Base-by-base conservation (phyloP, 495 filamentous ascomycete genomes). In the Podospora appendiculata region DNA sequence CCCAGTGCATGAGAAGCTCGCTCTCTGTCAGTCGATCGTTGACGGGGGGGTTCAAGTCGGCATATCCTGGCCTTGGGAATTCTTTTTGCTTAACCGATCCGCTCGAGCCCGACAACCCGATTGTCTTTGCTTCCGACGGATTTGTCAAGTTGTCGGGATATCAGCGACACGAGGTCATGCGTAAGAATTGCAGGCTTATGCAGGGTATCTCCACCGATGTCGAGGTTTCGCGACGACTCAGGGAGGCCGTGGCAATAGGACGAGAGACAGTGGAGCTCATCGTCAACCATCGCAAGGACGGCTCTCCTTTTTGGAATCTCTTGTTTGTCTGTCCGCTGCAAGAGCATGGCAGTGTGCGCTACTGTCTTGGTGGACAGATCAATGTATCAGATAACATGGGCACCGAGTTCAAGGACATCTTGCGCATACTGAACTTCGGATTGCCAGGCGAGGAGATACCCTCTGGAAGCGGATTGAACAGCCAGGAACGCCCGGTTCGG, bases 221-320 rank as follows among this genome's bases (percentile, higher is more conserved):
- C 33, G 56, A 59, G 1, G 63, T 72, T 7, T 62, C 66, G 0
- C 58, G 54, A 38, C 69, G 76, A 4, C 57, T 79, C n/a, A 63
- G 69, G 33, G 54, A 62, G 32, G 65, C 74, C 2, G 64, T 81
- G 14, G 58, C 69, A 0, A 48, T 64, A 1, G 65, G 68, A 9
- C 57, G 70, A 48, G 78, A 79, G 48, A 68, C 64, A 0, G 71
- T 75, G 4, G 77, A 81, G 61, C 65, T 81, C 5, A 49, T 81
- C 19, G 58, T 80, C 17, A 81, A 79, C 50, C 69, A 77, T 49
- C 70, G 67, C 43, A 77, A 77, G 36, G 74, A 73, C 48, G 78
- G 78, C 3, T 67, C 70, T 19, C 74, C 77, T 0, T 81, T 78
- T 51, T 81, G 77, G 79, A 81, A 79, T 50, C 57, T 82, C 18